Evolutionary conservation across 345 rosid genomes (phyloP).

Genomic region (Aquilaria sinensis): DNA sequence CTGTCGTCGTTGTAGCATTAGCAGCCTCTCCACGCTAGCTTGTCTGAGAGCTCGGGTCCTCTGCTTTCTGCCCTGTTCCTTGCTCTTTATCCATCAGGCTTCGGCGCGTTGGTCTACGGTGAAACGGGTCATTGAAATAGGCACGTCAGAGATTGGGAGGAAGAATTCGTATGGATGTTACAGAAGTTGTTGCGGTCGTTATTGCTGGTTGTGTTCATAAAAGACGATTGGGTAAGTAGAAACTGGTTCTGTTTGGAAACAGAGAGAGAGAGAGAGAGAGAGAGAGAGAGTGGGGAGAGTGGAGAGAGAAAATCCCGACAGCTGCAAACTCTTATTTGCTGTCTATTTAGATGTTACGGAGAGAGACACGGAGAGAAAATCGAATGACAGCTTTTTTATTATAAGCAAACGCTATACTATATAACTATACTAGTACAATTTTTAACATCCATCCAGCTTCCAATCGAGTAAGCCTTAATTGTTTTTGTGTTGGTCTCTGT

Average conservation of each 20-base stretch:
- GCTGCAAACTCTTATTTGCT: conserved; percentile 53
- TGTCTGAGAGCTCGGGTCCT: conserved; percentile 13
- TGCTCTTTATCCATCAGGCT: conserved; percentile 4
- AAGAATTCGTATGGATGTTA: conserved; percentile 15
- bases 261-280: conserved; percentile 3
- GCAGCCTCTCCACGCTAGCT: no score
- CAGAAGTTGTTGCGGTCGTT: conserved; percentile 10
- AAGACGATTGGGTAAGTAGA: conserved; percentile 5
- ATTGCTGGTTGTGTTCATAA: conserved; percentile 21
- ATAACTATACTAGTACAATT: no score
- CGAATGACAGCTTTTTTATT: conserved; percentile 48
- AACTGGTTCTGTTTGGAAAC: no score
- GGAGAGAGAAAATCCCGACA: conserved; percentile 29
- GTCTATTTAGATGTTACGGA: conserved; percentile 23
- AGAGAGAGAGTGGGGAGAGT: neutral
- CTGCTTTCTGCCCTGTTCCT: conserved; percentile 9
- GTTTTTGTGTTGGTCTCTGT: no score
- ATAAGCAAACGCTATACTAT: conserved; percentile 6
- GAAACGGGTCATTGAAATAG: conserved; percentile 12
- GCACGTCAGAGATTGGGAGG: conserved; percentile 7
- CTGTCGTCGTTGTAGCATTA: no score
- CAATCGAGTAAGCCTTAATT: no score
- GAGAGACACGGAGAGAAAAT: conserved; percentile 17
- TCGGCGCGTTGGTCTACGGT: conserved; percentile 7
- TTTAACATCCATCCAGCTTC: no score